Percentiles rank a stretch among this genome's conserved stretches.
Evolutionary conservation across 768 basidiomycete genomes (phyloP).

Genomic region (Xerocomus brunneocitrinus): DNA sequence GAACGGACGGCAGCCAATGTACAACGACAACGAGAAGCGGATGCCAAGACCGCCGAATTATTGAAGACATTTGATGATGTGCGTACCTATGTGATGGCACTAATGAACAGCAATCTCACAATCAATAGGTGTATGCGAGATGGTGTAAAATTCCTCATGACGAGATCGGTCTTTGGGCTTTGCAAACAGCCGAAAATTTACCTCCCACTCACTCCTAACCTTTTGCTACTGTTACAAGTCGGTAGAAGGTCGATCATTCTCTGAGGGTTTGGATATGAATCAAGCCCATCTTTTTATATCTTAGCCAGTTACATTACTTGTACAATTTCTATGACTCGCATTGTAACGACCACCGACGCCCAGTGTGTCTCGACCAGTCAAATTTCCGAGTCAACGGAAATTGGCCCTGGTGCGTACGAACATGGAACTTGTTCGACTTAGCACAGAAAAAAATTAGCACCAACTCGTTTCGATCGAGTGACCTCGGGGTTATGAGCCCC

Average conservation of each 20-base stretch:
- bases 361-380: too few species aligned
- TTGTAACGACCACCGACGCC: too few species aligned
- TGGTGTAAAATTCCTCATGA: conserved; percentile 58
- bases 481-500: conserved; percentile 48
- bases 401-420: too few species aligned
- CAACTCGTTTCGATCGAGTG: conserved; percentile 47
- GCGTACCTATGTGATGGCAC: conserved; percentile 8
- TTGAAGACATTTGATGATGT: conserved; percentile 56
- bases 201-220: conserved; percentile 26
- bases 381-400: too few species aligned
- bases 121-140: conserved; percentile 39
- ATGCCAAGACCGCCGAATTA: conserved; percentile 42
- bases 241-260: neutral
- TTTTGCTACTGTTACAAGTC: neutral
- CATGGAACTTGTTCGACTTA: too few species aligned
- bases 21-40: conserved; percentile 40
- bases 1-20: conserved; percentile 47
- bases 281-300: neutral
- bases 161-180: conserved; percentile 52
- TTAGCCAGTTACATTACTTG: neutral
- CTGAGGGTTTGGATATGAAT: neutral
- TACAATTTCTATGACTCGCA: neutral
- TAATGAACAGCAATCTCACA: conserved; percentile 6
- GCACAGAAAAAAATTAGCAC: conserved; percentile 19
- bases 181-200: conserved; percentile 36